Conservation (phyloP, 768 basidiomycete species). For the Lactifluus hygrophoroides region DNA sequence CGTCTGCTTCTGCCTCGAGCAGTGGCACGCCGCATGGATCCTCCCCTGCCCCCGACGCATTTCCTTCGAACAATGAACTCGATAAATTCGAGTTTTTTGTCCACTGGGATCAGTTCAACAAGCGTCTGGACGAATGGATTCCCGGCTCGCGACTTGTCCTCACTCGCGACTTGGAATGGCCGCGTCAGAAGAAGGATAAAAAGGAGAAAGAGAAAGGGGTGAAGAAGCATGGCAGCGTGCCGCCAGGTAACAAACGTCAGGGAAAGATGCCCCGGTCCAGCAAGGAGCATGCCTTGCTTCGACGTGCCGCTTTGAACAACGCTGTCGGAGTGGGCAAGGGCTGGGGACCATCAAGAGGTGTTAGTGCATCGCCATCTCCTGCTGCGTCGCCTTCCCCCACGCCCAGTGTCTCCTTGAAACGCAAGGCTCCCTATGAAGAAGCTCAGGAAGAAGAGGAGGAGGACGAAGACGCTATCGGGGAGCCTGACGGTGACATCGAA, state of each 20-base stretch:
- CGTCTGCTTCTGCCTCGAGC: conserved; percentile 29
- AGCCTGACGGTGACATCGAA: conserved; percentile 14
- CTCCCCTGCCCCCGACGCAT: conserved; percentile 35
- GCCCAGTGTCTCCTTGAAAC: conserved; percentile 50
- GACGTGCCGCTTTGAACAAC: conserved; percentile 36
- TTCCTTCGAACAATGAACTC: conserved; percentile 40
- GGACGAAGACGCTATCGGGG: conserved; percentile 30
- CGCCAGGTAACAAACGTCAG: conserved; percentile 17
- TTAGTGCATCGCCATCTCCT: conserved; percentile 22
- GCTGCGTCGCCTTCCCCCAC: conserved; percentile 49
- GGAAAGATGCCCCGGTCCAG: conserved; percentile 22
- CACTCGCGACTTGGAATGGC: conserved; percentile 87
- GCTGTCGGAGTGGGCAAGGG: conserved; percentile 21
- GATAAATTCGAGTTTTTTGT: conserved; percentile 93
- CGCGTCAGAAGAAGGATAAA: conserved; percentile 75
- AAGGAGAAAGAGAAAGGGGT: conserved; percentile 39
- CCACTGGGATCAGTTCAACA: conserved; percentile 99
- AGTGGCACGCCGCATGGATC: conserved; percentile 4
- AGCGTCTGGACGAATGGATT: conserved; percentile 98
- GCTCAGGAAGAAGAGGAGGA: conserved; percentile 53
- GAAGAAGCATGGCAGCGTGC: conserved; percentile 43
- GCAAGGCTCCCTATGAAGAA: conserved; percentile 58
- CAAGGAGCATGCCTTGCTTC: conserved; percentile 20
- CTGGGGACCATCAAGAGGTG: conserved; percentile 22
- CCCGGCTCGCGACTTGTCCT: conserved; percentile 79